Percentiles rank a stretch among this genome's conserved stretches.
phyloP scores from a whole-genome alignment of 208 protist genomes.

The Herpetomonas tarakana region DNA sequence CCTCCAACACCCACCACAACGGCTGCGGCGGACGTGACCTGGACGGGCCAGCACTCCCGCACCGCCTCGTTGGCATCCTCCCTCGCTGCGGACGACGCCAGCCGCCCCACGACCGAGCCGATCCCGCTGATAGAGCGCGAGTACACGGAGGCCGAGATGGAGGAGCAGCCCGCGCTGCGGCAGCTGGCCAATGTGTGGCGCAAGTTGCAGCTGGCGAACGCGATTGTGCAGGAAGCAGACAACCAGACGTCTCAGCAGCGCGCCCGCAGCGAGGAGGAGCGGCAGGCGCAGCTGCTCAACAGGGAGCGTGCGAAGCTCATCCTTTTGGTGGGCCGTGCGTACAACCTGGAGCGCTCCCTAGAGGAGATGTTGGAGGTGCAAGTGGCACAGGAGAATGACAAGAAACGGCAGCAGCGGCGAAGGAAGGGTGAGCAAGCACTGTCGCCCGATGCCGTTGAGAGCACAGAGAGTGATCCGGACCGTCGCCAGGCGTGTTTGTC shows the following conservation, averaged over 20 bases:
- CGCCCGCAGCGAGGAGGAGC: slow-evolving; percentile 37
- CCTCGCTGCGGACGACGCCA: too few species aligned
- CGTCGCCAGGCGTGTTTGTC: too few species aligned
- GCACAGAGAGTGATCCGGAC: background rate
- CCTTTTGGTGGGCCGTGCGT: slow-evolving; percentile 67
- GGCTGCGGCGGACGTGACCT: too few species aligned
- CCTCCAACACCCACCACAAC: too few species aligned
- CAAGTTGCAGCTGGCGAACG: slow-evolving; percentile 26
- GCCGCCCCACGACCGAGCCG: too few species aligned
- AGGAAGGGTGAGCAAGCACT: background rate
- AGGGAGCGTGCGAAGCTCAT: slow-evolving; percentile 68
- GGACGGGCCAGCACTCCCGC: too few species aligned
- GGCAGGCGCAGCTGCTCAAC: slow-evolving; percentile 43
- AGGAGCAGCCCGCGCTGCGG: slow-evolving; percentile 18
- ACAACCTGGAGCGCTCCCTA: slow-evolving; percentile 56
- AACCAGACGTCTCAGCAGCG: slow-evolving; percentile 1
- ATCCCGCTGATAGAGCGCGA: slow-evolving; percentile 3
- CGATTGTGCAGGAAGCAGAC: slow-evolving; percentile 7
- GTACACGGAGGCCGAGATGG: slow-evolving; percentile 22
- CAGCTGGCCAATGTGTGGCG: slow-evolving; percentile 20
- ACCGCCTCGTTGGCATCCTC: too few species aligned
- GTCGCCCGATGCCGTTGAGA: background rate
- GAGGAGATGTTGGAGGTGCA: slow-evolving; percentile 30
- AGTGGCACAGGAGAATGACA: slow-evolving; percentile 3
- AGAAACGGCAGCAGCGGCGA: background rate